These are phyloP conservation scores for Boeremia lycopersici DNA, from an alignment of 2,329 filamentous ascomycete species.

Conservation along the genomic window DNA sequence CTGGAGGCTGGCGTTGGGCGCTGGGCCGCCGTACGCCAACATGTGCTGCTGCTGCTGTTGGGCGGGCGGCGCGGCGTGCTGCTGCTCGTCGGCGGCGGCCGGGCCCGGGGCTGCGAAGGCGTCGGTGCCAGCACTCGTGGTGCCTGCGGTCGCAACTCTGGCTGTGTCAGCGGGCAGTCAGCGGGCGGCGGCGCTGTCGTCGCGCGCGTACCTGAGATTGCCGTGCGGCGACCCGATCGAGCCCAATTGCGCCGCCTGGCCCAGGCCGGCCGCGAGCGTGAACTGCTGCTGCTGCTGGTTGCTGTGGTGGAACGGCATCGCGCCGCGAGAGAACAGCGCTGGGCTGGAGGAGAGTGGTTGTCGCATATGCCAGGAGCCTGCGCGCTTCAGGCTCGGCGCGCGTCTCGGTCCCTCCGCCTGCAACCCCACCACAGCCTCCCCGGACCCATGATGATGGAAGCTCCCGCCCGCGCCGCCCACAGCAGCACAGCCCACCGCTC, in stretches of 20 bases:
- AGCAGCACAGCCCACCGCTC: too few species aligned
- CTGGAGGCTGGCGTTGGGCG: constrained; percentile 65
- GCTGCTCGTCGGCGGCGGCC: constrained; percentile 60
- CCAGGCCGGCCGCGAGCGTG: constrained; percentile 49
- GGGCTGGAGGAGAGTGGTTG: constrained; percentile 5
- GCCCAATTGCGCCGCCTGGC: constrained; percentile 54
- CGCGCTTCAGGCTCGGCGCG: constrained; percentile 1
- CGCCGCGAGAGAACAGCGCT: constrained; percentile 20
- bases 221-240: constrained; percentile 54
- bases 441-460: not conserved
- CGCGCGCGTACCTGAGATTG: constrained; percentile 38
- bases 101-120: constrained; percentile 48
- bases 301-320: constrained; percentile 48
- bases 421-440: constrained; percentile 3
- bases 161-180: not conserved
- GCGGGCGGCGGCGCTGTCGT: not conserved
- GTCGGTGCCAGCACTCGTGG: constrained; percentile 53
- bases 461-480: not conserved
- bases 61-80: constrained; percentile 58
- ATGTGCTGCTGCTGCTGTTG: constrained; percentile 33
- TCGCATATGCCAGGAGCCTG: constrained; percentile 9
- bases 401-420: constrained; percentile 3
- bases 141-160: constrained; percentile 46
- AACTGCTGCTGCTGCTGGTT: constrained; percentile 17
- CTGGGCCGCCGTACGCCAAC: constrained; percentile 53